phyloP scores from a whole-genome alignment of 176 grass and related monocot species.

The Musa beccarii region DNA sequence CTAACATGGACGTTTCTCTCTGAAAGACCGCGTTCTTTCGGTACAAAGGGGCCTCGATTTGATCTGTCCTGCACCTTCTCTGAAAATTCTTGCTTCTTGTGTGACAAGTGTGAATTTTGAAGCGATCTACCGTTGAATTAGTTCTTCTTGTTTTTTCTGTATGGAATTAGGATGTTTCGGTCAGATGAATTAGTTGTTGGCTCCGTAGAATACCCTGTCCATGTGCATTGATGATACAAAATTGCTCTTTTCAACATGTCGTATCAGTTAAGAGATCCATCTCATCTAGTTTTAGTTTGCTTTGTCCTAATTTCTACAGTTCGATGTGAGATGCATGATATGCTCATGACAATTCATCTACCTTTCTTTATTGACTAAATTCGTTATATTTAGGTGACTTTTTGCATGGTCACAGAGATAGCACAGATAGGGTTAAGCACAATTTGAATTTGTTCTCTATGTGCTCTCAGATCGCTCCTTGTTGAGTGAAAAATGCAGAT shows the following conservation, averaged over 20 bases:
- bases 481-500: conserved; percentile 30
- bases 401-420: not conserved
- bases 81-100: not conserved
- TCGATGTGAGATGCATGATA: not conserved
- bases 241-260: not conserved
- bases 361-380: not conserved
- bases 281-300: no score
- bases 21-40: not conserved
- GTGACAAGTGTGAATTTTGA: not conserved
- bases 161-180: not conserved
- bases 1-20: not conserved
- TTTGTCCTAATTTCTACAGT: not conserved
- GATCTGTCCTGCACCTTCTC: not conserved
- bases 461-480: not conserved
- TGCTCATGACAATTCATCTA: not conserved
- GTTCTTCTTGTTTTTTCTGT: not conserved
- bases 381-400: not conserved
- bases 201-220: not conserved
- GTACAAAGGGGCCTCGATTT: not conserved
- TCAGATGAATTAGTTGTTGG: not conserved
- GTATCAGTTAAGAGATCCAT: no score
- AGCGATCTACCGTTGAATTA: not conserved
- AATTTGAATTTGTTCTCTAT: not conserved
- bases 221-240: not conserved
- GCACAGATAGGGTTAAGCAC: not conserved